Conservation (phyloP, 2,329 filamentous ascomycete genomes). For the Diaporthe citrichinensis region DNA sequence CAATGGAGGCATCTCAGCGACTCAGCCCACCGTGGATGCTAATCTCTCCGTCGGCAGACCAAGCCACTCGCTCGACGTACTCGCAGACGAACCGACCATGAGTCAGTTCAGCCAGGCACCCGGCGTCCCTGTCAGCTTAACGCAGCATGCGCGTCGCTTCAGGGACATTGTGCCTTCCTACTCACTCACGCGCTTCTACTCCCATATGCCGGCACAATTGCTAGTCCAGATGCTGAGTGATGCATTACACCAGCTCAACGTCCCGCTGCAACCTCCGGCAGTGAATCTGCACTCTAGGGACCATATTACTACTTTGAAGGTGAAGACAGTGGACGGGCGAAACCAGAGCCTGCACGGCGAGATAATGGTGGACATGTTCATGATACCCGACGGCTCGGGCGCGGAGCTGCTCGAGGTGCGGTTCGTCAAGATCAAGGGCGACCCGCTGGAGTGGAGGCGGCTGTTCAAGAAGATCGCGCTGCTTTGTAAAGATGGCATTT, state of each 20-base stretch:
- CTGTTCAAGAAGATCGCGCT: slow-evolving; percentile 98
- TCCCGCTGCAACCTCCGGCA: slow-evolving; percentile 73
- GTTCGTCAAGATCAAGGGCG: slow-evolving; percentile 95
- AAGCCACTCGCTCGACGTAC: slow-evolving; percentile 65
- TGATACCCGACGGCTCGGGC: slow-evolving; percentile 64
- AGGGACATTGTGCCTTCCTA: slow-evolving; percentile 91
- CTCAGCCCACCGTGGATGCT: slow-evolving; percentile 60
- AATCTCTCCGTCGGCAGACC: slow-evolving; percentile 54
- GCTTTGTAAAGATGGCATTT: slow-evolving; percentile 88
- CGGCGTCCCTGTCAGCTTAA: slow-evolving; percentile 84
- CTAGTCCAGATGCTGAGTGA: slow-evolving; percentile 85
- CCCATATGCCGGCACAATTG: slow-evolving; percentile 79
- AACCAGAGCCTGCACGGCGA: slow-evolving; percentile 82
- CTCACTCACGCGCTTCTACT: slow-evolving; percentile 93
- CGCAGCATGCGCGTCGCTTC: slow-evolving; percentile 90
- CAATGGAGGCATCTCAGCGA: slow-evolving; percentile 62
- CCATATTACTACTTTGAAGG: slow-evolving; percentile 74
- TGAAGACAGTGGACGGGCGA: slow-evolving; percentile 81
- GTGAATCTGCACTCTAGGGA: slow-evolving; percentile 62
- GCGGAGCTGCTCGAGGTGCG: slow-evolving; percentile 83
- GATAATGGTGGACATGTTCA: slow-evolving; percentile 78
- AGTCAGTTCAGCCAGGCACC: slow-evolving; percentile 87
- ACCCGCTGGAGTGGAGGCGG: slow-evolving; percentile 94
- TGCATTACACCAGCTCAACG: slow-evolving; percentile 86
- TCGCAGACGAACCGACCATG: slow-evolving; percentile 89